Evolutionary conservation across 345 rosid species (phyloP).

Genomic region (Salix viminalis): DNA sequence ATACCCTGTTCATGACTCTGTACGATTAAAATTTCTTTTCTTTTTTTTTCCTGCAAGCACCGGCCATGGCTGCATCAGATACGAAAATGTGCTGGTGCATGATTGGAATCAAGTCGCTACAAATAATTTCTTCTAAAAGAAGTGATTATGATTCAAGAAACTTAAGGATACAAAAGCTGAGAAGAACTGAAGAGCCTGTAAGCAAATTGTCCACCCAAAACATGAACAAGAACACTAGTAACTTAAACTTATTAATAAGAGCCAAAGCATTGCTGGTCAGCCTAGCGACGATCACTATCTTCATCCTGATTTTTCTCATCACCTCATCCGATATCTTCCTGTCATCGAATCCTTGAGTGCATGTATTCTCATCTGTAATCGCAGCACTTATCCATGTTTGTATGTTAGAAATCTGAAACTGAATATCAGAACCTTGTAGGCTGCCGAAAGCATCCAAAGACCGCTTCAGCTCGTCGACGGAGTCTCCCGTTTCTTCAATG

Average conservation of each 20-base stretch:
- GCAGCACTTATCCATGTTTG: conserved; percentile 69
- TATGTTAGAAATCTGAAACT: conserved; percentile 37
- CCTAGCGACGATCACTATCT: conserved; percentile 32
- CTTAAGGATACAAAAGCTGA: background rate
- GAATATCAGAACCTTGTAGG: conserved; percentile 4
- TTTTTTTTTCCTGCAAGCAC: background rate
- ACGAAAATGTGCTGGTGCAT: background rate
- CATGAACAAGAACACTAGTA: background rate
- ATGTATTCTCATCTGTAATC: conserved; percentile 59
- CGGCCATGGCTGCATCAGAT: background rate
- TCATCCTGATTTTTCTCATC: conserved; percentile 40
- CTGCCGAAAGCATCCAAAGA: conserved; percentile 37
- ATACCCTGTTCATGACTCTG: background rate
- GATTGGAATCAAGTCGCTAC: background rate
- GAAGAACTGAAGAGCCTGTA: background rate
- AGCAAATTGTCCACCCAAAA: background rate
- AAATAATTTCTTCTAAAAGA: background rate
- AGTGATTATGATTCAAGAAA: background rate
- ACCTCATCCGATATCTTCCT: conserved; percentile 31
- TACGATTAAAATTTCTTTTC: background rate
- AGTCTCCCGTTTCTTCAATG: conserved; percentile 36
- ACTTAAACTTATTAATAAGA: conserved; percentile 41
- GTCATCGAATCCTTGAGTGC: conserved; percentile 62
- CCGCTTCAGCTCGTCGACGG: conserved; percentile 47
- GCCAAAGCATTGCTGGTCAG: conserved; percentile 69